Base-by-base conservation (phyloP, 257 asterid species). In the Solanum sitiens region DNA sequence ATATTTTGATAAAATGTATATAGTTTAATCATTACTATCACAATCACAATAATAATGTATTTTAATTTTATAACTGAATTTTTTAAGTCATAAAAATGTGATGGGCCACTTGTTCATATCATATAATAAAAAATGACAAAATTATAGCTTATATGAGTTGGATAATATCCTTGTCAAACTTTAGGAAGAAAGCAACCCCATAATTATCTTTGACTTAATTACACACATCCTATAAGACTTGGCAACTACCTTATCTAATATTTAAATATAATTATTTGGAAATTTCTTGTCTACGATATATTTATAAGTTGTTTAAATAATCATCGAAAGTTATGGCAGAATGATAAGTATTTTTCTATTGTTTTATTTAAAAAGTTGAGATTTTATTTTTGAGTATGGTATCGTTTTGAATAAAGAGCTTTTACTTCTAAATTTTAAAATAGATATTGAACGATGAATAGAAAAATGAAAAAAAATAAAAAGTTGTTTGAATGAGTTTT, bases 131-230 rank as follows among this genome's bases (percentile, higher is more conserved):
- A 80, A 82, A 82, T 5, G 70, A 82, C 30, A 82, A 82, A 30
- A 50, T 6, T 30, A 3, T 82, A 50, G 7, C 11, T 8, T 10
- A 80, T 30, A 30, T 23, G 68, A 82, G 70, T 20, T 50, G 70
- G 33, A 27, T 30, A 21, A 82, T 50, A 82, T 47, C 21, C 12
- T 82, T 30, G 30, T 50, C 85, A 82, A 50, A 82, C 70, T 82
- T 82, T 82, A 30, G 20, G 70, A 30, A 8, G 85, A 82, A 50
- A 82, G 85, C 45, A 50, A 82, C 85, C 7, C 44, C 30, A 82
- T 82, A 50, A 50, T 82, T 82, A 82, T 82, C 85, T 82, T 80
- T 82, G 85, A 47, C 20, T 50, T 47, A 50, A 71, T 71, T 71
- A 6, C 44, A 45, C 83, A 40, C 45, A 53, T 80, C 9, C 16